These are phyloP conservation scores for Colletotrichum salicis DNA, from an alignment of 2,329 filamentous ascomycete species.

Conservation along the genomic window DNA sequence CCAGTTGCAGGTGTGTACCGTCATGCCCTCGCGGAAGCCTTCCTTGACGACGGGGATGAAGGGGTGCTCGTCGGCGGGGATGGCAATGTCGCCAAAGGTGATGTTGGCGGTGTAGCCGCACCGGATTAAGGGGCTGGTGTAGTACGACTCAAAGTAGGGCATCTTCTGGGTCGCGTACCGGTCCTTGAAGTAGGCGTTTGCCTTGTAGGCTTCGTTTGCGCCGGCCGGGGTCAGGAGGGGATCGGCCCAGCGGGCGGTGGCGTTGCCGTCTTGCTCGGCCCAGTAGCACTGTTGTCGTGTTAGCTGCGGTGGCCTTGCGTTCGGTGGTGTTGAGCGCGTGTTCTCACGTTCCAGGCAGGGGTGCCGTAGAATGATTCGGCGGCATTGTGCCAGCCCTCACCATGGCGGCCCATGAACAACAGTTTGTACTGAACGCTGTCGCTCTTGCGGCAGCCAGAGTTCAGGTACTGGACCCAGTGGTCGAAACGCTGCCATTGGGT, in stretches of 20 bases:
- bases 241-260: slow-evolving; percentile 71
- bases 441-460: slow-evolving; percentile 50
- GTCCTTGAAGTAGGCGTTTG: slow-evolving; percentile 68
- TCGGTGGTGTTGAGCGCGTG: neutral
- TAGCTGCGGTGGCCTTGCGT: slow-evolving; percentile 9
- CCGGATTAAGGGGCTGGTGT: slow-evolving; percentile 71
- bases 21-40: slow-evolving; percentile 72
- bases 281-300: slow-evolving; percentile 67
- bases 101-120: slow-evolving; percentile 71
- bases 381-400: slow-evolving; percentile 72
- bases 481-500: slow-evolving; percentile 75
- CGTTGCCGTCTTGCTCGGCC: slow-evolving; percentile 72
- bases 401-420: slow-evolving; percentile 75
- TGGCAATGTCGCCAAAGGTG: slow-evolving; percentile 65
- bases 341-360: slow-evolving; percentile 72
- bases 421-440: slow-evolving; percentile 70
- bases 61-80: slow-evolving; percentile 58
- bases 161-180: slow-evolving; percentile 64
- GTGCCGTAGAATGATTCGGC: slow-evolving; percentile 76
- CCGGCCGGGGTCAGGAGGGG: slow-evolving; percentile 69
- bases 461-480: slow-evolving; percentile 66
- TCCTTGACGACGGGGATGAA: slow-evolving; percentile 74
- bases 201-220: slow-evolving; percentile 65
- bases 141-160: slow-evolving; percentile 71
- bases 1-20: slow-evolving; percentile 75